Conservation (phyloP, 1,139 yeast species). For the Blastobotrys malaysiensis region DNA sequence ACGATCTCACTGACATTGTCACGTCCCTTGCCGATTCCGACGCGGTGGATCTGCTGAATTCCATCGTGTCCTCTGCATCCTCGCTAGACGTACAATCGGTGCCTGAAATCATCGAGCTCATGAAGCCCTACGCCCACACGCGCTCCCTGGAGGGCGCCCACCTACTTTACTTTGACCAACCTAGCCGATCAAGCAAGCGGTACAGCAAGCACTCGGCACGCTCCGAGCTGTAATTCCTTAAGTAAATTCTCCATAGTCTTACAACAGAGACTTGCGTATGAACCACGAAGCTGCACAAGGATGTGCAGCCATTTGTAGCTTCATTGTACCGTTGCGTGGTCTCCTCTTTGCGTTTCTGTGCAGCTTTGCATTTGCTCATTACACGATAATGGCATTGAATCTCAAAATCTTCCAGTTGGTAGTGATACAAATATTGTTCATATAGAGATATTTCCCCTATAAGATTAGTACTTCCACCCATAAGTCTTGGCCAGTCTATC, state of each 20-base stretch:
- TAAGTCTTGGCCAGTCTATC: conserved; percentile 66
- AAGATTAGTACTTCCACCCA: conserved; percentile 29
- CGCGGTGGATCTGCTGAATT: neutral
- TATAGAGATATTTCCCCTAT: too few species aligned
- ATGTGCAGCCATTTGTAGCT: too few species aligned
- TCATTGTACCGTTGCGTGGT: too few species aligned
- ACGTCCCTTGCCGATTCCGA: neutral
- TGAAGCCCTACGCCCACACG: neutral
- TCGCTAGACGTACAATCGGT: neutral
- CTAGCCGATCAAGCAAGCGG: neutral
- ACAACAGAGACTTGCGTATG: neutral
- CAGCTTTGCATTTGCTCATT: too few species aligned
- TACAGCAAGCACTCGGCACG: neutral
- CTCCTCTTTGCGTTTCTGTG: too few species aligned
- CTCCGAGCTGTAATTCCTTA: neutral
- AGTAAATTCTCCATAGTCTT: too few species aligned
- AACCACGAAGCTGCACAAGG: too few species aligned
- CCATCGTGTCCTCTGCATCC: neutral
- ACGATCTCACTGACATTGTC: neutral
- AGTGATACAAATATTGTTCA: too few species aligned
- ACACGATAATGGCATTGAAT: too few species aligned
- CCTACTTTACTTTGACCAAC: neutral
- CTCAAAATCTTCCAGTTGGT: too few species aligned
- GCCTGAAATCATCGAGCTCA: neutral
- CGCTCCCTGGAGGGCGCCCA: neutral